Base-by-base conservation (phyloP, 176 grass and related monocot species). In the Rhynchospora pubera region DNA sequence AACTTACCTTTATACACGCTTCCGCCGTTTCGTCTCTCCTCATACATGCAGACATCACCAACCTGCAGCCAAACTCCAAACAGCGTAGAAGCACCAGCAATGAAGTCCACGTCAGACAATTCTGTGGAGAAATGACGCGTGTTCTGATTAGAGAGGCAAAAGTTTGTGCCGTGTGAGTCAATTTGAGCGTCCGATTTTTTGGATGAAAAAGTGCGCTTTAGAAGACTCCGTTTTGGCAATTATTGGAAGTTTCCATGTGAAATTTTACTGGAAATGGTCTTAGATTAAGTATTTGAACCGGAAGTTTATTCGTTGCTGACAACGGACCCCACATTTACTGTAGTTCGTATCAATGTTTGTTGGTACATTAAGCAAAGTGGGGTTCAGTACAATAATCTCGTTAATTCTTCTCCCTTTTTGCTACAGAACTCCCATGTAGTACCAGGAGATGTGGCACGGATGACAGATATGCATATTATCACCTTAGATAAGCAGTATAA, bases 171-270 rank as follows among this genome's bases (percentile, higher is more conserved):
- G 23, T n/a, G 1, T 3, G 23, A 30, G 2, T 10, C 22, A 3
- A 16, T 76, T 9, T 23, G 48, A 12, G 23, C 48, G 16, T 75
- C 23, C 21, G 71, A 75, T 75, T 15, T 5, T 75, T 10, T 52
- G 7, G 11, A 53, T 52, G 11, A 51, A 51, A 52, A 75, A 51
- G 18, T 12, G 70, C 51, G 46, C 22, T 26, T 30, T 2, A 47
- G 72, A 76, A 76, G 72, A 16, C 72, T 53, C 72, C 72, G 14
- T 76, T 69, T 56, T 21, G 13, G 48, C 72, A 55, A 76, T 76
- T 30, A 76, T 55, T 13, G 13, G 21, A 76, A 11, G 48, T 30
- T 53, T 23, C 72, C 28, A 15, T 76, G 2, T 52, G 22, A 18
- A 28, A 30, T 5, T 1, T 15, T 23, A 5, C 0, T 53, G 72